Base-by-base conservation (phyloP, 306 rosid species). In the Citrullus colocynthis region DNA sequence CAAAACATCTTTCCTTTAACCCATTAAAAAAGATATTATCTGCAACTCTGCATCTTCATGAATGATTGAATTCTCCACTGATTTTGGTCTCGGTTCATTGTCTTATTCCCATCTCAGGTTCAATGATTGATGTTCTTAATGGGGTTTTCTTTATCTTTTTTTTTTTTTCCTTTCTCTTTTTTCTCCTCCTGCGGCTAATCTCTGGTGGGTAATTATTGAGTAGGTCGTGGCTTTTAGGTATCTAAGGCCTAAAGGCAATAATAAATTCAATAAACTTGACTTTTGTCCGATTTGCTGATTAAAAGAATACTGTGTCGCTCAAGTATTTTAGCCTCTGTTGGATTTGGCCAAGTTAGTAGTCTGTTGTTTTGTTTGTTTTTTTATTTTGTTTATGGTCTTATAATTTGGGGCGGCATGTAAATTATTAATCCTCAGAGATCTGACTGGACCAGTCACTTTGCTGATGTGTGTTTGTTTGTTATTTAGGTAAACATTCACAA, bases 51-150 rank as follows among this genome's bases (percentile, higher is more conserved):
- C 58, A 28, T 21, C 57, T 70, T 13, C 57, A 71, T 48, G 58
- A 71, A 67, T 69, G 2, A 69, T 69, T 69, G 75, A 42, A 73
- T 51, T 73, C 77, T 49, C 16, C 61, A 73, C 61, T 51, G 9
- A 51, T 49, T 73, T 30, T 51, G 41, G 62, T 51, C 77, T 73
- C 17, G 10, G 45, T 73, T 73, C 77, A 73, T 73, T 51, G 17
- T 51, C 61, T 51, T 30, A 51, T 16, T 49, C 44, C 44, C 28
- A 16, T 73, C 77, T 73, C 61, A 51, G 61, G 2, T 73, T 73
- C 60, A 16, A 73, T 73, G 77, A 73, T 51, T 73, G 77, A 73
- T 51, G 41, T 49, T 51, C 9, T 28, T 24, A 51, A 73, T 52
- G 57, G 54, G 34, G 28, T 24, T 24, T 24, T 24, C 28, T 24